Base-by-base conservation (phyloP, 2,329 filamentous ascomycete genomes). In the Xenoacremonium recifei region DNA sequence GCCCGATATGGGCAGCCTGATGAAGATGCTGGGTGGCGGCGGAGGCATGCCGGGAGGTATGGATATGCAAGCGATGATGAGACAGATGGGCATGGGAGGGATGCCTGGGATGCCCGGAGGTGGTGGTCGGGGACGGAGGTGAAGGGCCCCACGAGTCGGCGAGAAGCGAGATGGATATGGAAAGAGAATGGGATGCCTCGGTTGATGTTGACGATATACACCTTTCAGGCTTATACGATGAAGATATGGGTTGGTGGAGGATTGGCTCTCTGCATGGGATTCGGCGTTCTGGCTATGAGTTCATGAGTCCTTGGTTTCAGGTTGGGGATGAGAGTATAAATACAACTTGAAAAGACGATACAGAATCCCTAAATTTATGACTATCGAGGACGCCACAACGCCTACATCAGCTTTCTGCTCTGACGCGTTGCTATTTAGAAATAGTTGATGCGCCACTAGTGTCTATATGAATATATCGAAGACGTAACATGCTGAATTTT, bases 11-110 rank as follows among this genome's bases (percentile, higher is more conserved):
- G 82, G 82, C 21, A 84, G 84, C 43, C 77, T 97, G 69, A 92
- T 95, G 80, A 92, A 93, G 75, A 95, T 95, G 87, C 79, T 96
- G 1, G 83, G 81, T 5, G 84, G 81, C 18, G 80, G 72, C 9
- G 73, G 67, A 5, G 85, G 80, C 1, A 82, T 91, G 74, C 84
- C 85, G 49, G 82, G 84, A 20, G 77, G 86, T 45, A 79, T 85
- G 68, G 84, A 85, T 49, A 86, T 93, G 81, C 82, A 85, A 62
- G 84, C 86, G 53, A 89, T 93, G 87, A 77, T 88, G 86, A 72
- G 77, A 64, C 79, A 83, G 59, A 82, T 84, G 79, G 78, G 78
- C 18, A 80, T 84, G 76, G 77, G 78, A 6, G 66, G 59, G 11
- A 62, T 63, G 60, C 53, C 58, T 2, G 59, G 54, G 5, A 59